Evolutionary conservation across 257 asterid genomes (phyloP), one percentile per base, ranked within the genome.

Genomic region (Nyctanthes arbortristis): DNA sequence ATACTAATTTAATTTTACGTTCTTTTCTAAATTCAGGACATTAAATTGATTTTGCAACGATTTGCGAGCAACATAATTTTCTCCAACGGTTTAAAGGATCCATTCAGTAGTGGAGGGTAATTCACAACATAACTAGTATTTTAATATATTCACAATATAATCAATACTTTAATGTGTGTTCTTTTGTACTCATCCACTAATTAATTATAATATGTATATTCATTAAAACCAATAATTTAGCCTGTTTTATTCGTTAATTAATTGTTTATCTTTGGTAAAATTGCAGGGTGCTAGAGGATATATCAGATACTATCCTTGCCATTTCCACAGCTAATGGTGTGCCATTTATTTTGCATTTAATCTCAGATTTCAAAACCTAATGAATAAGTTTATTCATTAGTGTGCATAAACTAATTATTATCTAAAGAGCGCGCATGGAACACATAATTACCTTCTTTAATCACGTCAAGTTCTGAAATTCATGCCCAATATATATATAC

Each of bases 61-160:
- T 88, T 83, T 65, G 91, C 76, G 0, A 88, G 95, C 83, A 85
- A 85, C 67, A 83, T 88, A 10, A 83, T 88, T 58, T 83, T 85
- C 82, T 83, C 91, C 43, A 88, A 88, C 76, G 95, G 89, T 45
- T 75, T 81, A 29, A 77, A 73, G 68, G 91, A 85, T 78, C 91
- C 91, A 4, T 81, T 72, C 35, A 88, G 91, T 28, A 66, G 68
- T 20, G 95, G 83, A 70, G 88, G 89, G 91, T 85, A 80, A 34
- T 3, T 66, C 56, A 9, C 3, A 16, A 47, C 7, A 7, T n/a
- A n/a, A n/a, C 28, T 20, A 18, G 2, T 20, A n/a, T 4, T 18
- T n/a, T 47, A n/a, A 47, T 47, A n/a, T n/a, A n/a, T n/a, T n/a
- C n/a, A n/a, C n/a, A n/a, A n/a, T n/a, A n/a, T n/a, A n/a, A n/a